Evolutionary conservation across 768 basidiomycete genomes (phyloP).

Genomic region (Suillus alpinus): DNA sequence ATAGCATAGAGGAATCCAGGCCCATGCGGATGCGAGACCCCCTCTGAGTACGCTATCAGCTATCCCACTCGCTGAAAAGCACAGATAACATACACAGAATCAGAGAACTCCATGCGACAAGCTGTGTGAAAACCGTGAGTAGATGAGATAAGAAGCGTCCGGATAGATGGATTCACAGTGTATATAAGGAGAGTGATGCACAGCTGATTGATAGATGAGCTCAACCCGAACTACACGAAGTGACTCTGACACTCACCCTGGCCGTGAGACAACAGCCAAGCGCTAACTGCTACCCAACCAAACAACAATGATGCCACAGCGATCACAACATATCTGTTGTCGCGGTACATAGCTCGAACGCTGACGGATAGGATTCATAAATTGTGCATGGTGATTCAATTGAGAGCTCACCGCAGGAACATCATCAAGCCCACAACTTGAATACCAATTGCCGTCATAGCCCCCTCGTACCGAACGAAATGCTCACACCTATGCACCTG

Average conservation of each 20-base stretch:
- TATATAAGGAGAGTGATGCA: conserved; percentile 9
- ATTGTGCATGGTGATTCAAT: not conserved
- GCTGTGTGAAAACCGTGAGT: conserved; percentile 22
- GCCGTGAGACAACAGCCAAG: conserved; percentile 53
- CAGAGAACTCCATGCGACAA: conserved; percentile 39
- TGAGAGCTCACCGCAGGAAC: conserved; percentile 37
- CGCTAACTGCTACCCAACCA: conserved; percentile 43
- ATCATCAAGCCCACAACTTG: conserved; percentile 41
- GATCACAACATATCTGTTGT: conserved; percentile 10
- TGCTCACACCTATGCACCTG: conserved; percentile 34
- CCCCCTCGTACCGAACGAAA: conserved; percentile 52
- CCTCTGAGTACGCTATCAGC: conserved; percentile 10
- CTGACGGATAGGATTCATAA: conserved; percentile 8
- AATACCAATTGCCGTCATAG: conserved; percentile 41
- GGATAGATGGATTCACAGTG: conserved; percentile 9
- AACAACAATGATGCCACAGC: conserved; percentile 32
- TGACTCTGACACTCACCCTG: conserved; percentile 38
- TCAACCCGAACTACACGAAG: not conserved
- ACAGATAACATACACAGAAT: conserved; percentile 15
- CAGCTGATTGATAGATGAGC: conserved; percentile 9
- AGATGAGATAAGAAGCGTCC: conserved; percentile 21
- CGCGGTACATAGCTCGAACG: conserved; percentile 17
- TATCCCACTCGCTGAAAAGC: not conserved
- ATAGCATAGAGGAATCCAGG: conserved; percentile 40
- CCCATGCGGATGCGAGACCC: conserved; percentile 31